These are phyloP conservation scores for Trichoderma oligosporum DNA, from an alignment of 2,329 filamentous ascomycete species.

Conservation along the genomic window DNA sequence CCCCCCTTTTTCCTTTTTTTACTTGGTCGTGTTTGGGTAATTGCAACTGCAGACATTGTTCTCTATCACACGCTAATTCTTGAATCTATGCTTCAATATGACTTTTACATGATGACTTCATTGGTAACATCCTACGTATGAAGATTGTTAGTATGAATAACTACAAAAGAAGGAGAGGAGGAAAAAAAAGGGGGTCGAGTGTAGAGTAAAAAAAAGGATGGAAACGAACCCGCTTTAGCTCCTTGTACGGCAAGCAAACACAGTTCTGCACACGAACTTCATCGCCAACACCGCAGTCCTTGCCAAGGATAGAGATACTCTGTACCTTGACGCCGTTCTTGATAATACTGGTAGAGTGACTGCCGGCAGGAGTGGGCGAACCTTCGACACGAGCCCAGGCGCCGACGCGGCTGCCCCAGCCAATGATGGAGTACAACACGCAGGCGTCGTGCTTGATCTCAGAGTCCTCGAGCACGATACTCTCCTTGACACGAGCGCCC, in stretches of 20 bases:
- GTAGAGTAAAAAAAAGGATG: neutral
- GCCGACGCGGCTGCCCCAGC: slow-evolving; percentile 92
- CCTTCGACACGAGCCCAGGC: slow-evolving; percentile 99
- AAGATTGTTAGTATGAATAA: slow-evolving; percentile 27
- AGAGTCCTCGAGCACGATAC: slow-evolving; percentile 88
- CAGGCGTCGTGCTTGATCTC: slow-evolving; percentile 98
- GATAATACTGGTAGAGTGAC: slow-evolving; percentile 89
- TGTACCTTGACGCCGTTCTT: slow-evolving; percentile 99
- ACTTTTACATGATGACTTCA: slow-evolving; percentile 81
- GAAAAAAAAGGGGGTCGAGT: too few species aligned
- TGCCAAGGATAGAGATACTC: slow-evolving; percentile 94
- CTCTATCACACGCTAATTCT: neutral
- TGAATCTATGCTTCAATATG: neutral
- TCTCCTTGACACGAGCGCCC: slow-evolving; percentile 89
- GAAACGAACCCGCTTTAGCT: slow-evolving; percentile 81
- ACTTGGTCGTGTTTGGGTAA: neutral
- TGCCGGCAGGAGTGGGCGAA: slow-evolving; percentile 79
- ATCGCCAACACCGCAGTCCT: slow-evolving; percentile 90
- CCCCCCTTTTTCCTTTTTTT: neutral
- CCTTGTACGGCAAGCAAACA: slow-evolving; percentile 95
- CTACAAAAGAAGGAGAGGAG: too few species aligned
- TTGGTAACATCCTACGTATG: slow-evolving; percentile 70
- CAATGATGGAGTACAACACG: slow-evolving; percentile 91
- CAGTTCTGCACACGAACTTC: slow-evolving; percentile 97
- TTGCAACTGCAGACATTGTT: neutral